Evolutionary conservation across 176 grass and related monocot species (phyloP).

Genomic region (Oryza officinalis): DNA sequence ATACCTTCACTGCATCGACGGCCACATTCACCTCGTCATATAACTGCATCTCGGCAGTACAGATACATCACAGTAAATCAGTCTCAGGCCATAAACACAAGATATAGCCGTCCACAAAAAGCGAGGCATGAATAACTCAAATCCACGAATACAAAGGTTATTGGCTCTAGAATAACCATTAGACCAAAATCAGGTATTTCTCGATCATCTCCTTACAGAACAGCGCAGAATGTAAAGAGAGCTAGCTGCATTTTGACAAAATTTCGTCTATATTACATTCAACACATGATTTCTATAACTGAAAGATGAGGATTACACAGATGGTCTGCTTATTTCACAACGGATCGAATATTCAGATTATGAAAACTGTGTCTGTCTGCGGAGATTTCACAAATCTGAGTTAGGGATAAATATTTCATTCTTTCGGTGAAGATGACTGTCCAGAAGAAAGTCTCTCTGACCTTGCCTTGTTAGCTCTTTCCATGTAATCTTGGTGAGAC

Average conservation of each 20-base stretch:
- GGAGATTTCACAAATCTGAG: background rate
- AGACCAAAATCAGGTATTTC: background rate
- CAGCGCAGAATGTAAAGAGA: background rate
- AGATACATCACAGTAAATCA: background rate
- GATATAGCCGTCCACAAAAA: background rate
- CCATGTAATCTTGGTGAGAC: conserved; percentile 98
- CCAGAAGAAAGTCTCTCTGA: conserved; percentile 80
- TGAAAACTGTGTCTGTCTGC: background rate
- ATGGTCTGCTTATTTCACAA: conserved; percentile 18
- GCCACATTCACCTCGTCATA: background rate
- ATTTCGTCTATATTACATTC: background rate
- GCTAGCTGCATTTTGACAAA: conserved; percentile 3
- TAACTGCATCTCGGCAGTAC: background rate
- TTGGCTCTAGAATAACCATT: background rate
- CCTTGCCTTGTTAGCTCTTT: conserved; percentile 78
- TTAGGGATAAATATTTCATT: conserved; percentile 29
- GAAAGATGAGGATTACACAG: background rate
- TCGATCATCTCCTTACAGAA: background rate
- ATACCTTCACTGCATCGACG: background rate
- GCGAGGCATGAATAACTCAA: background rate
- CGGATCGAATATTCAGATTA: background rate
- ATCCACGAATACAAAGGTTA: background rate
- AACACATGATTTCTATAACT: background rate
- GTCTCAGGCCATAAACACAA: background rate
- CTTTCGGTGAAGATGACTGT: conserved; percentile 60